Evolutionary conservation across 2,329 filamentous ascomycete species (phyloP).

Genomic region (Penicillium frequentans): DNA sequence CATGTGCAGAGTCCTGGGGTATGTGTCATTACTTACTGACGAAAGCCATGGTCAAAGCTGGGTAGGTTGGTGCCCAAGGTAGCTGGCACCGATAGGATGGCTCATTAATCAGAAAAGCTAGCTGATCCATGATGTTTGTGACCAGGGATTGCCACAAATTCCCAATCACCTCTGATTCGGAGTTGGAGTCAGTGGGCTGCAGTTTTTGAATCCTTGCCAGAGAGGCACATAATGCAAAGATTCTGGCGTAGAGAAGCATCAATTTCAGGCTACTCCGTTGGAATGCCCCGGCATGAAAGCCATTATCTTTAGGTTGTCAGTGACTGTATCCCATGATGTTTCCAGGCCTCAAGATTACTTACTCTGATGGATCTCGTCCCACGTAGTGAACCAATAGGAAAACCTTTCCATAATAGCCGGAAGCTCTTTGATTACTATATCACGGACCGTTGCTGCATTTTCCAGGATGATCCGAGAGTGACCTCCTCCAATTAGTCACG

Average conservation of each 20-base stretch:
- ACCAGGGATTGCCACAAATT: constrained; percentile 34
- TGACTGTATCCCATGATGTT: background rate
- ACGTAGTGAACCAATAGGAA: constrained; percentile 35
- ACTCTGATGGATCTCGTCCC: constrained; percentile 38
- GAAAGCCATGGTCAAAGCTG: constrained; percentile 36
- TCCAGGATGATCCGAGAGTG: constrained; percentile 32
- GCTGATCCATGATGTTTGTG: constrained; percentile 34
- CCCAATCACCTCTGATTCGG: constrained; percentile 22
- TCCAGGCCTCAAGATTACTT: constrained; percentile 1
- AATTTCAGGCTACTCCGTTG: constrained; percentile 36
- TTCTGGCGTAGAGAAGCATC: constrained; percentile 35
- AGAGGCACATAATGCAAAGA: constrained; percentile 33
- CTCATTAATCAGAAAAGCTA: constrained; percentile 33
- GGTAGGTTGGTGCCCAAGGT: constrained; percentile 36
- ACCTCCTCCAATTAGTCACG: constrained; percentile 16
- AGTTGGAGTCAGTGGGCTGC: constrained; percentile 21
- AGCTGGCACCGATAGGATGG: constrained; percentile 35
- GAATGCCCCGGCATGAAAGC: constrained; percentile 37
- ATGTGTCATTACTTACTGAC: constrained; percentile 30
- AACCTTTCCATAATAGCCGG: constrained; percentile 33
- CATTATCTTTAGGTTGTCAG: constrained; percentile 28
- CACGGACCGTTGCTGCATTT: constrained; percentile 22
- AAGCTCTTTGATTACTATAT: constrained; percentile 28
- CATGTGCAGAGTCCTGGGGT: background rate
- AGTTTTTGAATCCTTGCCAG: constrained; percentile 37